Evolutionary conservation across 1,284 basidiomycete genomes (phyloP), one percentile per base, ranked within the genome.

Genomic region (Chiua sp.): DNA sequence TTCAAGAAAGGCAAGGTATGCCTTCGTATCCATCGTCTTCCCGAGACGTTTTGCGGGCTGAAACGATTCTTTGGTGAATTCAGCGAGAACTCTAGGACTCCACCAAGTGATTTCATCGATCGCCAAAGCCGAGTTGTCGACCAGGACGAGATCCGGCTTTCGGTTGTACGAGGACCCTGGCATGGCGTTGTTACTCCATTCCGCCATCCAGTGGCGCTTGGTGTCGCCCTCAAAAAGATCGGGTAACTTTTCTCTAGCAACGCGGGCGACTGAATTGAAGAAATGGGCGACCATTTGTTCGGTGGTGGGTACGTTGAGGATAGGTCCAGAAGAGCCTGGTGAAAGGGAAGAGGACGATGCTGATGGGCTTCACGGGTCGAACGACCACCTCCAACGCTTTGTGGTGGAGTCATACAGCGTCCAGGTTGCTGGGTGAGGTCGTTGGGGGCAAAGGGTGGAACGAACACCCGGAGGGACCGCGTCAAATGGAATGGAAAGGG

Each of bases 21-120:
- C 55, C 15, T 56, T 56, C 20, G 12, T 42, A 7, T 56, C 55
- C 55, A 50, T 56, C 10, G 37, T 42, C 23, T 56, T 56, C 18
- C 55, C 11, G 16, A 50, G 48, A 37, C 18, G 20, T n/a, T 20
- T 23, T 23, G 47, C 55, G 18, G 55, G 55, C 47, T 50, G 55
- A n/a, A n/a, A 50, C 5, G 20, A 11, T 50, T 50, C 55, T 22
- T 46, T 33, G 5, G 42, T 46, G 32, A 32, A 51, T n/a, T 51
- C 30, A 13, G 39, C 30, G 20, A 51, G 5, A n/a, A 51, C 42
- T 23, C 35, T 51, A 3, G 55, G 18, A 57, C 55, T 51, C 44
- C 18, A 32, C 48, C 55, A 56, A 23, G 48, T 42, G 22, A 55
- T 33, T 28, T 55, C 18, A 16, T 55, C 46, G 8, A 55, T n/a